Evolutionary conservation across 176 grass and related monocot species (phyloP), one percentile per base, ranked within the genome.

Genomic region (Calamus simplicifolius): DNA sequence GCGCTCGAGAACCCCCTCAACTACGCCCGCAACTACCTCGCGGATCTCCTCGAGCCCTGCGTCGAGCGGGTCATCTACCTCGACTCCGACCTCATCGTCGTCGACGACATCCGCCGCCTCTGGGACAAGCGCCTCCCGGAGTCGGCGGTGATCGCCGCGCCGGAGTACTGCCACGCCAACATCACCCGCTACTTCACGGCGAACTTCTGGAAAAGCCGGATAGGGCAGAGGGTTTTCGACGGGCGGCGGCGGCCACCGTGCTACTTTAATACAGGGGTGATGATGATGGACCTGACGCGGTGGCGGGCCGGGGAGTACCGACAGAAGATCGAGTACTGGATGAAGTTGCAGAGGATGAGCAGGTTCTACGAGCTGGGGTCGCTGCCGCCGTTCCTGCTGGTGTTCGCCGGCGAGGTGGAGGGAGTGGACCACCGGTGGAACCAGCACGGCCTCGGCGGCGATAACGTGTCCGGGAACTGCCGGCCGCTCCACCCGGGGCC

Each of bases 241-340:
- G 69, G 19, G 2, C 77, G 91, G 0, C 77, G 91, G 25, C 74
- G 80, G 0, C 64, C 51, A 51, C 86, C 86, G 0, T 96, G 92
- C 83, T 96, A 96, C 80, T 96, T 96, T 80, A 96, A 96, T 72
- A 96, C 87, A 2, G 92, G 92, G 49, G 92, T 96, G 59, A 96
- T 90, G 92, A 77, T 96, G 26, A 60, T 96, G 53, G 83, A 96
- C 62, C 80, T 96, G 15, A 61, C 69, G 14, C 78, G 92, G 5
- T 96, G 86, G 58, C 81, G 58, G 2, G 68, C 68, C 56, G 68
- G 56, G 0, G 56, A 26, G 1, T 71, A 71, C 56, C 68, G 68
- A 23, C 23, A 26, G 3, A 74, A 81, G 35, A 85, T 89, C 70
- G 86, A 89, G 59, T 57, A 70, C 0, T 89, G 86, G 86, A 89